Conservation (phyloP, 805 yeast species). For the Myxozyma vanderwaltii region DNA sequence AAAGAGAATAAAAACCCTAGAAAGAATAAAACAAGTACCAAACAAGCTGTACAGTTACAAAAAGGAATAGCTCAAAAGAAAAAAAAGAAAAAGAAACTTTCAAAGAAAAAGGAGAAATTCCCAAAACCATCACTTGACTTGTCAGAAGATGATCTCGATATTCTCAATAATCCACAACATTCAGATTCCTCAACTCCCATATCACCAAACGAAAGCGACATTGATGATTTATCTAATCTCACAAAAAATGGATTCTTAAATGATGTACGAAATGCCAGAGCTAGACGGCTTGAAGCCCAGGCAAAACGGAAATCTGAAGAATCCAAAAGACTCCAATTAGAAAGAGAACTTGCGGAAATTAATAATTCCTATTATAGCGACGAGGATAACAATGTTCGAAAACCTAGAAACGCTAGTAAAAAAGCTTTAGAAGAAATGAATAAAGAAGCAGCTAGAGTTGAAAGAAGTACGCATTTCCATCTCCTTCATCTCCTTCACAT, state of each 20-base stretch:
- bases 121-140: too few species aligned
- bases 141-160: neutral
- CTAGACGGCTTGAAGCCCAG: slow-evolving; percentile 1
- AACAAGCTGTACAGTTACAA: neutral
- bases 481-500: neutral
- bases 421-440: slow-evolving; percentile 33
- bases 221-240: neutral
- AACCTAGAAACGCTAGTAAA: slow-evolving; percentile 20
- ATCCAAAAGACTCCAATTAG: slow-evolving; percentile 2
- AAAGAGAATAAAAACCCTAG: slow-evolving; percentile 11
- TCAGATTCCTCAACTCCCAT: neutral
- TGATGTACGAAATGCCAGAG: slow-evolving; percentile 11
- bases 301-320: slow-evolving; percentile 4
- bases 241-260: neutral
- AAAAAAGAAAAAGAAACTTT: neutral
- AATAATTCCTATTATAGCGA: neutral
- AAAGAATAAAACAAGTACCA: neutral
- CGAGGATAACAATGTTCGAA: neutral
- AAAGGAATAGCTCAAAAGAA: slow-evolving; percentile 1
- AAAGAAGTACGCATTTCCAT: slow-evolving; percentile 15
- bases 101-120: neutral
- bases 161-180: neutral
- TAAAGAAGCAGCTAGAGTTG: slow-evolving; percentile 29
- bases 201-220: neutral
- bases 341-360: slow-evolving; percentile 6